Percentiles rank a stretch among this genome's conserved stretches.
Evolutionary conservation across 2,329 filamentous ascomycete genomes (phyloP).

Genomic region (Aspergillus sp.): DNA sequence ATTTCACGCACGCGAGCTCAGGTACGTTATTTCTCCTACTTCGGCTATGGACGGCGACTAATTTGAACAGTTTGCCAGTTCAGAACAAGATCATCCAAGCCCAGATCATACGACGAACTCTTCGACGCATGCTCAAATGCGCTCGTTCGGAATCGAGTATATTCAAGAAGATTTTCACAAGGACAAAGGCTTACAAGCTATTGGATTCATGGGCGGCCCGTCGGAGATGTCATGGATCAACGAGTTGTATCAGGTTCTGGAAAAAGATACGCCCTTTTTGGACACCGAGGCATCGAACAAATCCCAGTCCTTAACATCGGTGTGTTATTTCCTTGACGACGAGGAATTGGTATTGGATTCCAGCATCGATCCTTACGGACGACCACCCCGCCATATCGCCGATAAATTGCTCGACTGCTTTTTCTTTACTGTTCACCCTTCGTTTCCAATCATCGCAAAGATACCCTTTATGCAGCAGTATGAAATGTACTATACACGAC

Average conservation of each 20-base stretch:
- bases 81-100: neutral
- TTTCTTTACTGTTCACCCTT: constrained; percentile 39
- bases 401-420: constrained; percentile 43
- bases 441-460: constrained; percentile 44
- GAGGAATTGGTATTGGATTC: constrained; percentile 8
- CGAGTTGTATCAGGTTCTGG: constrained; percentile 38
- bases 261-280: constrained; percentile 22
- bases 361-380: constrained; percentile 33
- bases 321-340: constrained; percentile 39
- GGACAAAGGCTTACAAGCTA: constrained; percentile 37
- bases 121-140: constrained; percentile 6
- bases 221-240: constrained; percentile 47
- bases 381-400: constrained; percentile 38
- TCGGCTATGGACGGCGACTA: neutral
- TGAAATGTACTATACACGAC: constrained; percentile 33
- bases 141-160: constrained; percentile 36
- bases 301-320: constrained; percentile 25
- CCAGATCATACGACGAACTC: constrained; percentile 10
- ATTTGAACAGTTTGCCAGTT: neutral
- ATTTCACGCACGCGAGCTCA: constrained; percentile 35
- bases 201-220: constrained; percentile 46
- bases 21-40: constrained; percentile 22
- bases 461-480: constrained; percentile 41
- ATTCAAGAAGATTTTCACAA: constrained; percentile 46
- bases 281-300: constrained; percentile 19